These are phyloP conservation scores for Penicillium verhagenii DNA, from an alignment of 495 filamentous ascomycete genomes.

Conservation along the genomic window DNA sequence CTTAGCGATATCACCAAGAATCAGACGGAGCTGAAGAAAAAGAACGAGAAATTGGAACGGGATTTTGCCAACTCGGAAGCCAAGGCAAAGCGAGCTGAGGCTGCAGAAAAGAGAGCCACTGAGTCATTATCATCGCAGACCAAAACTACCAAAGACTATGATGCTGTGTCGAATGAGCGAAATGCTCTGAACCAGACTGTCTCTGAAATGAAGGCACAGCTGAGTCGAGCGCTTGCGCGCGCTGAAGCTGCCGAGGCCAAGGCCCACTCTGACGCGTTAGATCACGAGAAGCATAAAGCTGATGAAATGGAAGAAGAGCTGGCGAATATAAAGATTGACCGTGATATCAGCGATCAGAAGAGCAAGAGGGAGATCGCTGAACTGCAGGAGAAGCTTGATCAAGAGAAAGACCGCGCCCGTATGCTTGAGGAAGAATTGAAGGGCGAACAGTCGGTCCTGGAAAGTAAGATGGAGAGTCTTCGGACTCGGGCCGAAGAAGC, in stretches of 20 bases:
- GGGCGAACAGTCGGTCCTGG: conserved; percentile 74
- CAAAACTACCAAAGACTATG: conserved; percentile 70
- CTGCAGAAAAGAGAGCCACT: conserved; percentile 61
- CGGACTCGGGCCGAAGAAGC: conserved; percentile 86
- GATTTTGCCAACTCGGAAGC: conserved; percentile 58
- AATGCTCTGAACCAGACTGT: conserved; percentile 66
- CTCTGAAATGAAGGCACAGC: conserved; percentile 64
- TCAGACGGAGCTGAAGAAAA: conserved; percentile 46
- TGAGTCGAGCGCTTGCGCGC: conserved; percentile 65
- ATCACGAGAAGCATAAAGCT: conserved; percentile 64
- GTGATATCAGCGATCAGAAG: conserved; percentile 67
- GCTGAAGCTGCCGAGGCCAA: conserved; percentile 67
- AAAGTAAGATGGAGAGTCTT: conserved; percentile 87
- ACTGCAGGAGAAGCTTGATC: conserved; percentile 66
- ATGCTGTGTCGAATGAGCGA: conserved; percentile 61
- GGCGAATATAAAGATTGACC: conserved; percentile 70
- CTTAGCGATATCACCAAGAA: conserved; percentile 53
- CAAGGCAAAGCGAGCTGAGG: conserved; percentile 61
- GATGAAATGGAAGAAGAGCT: conserved; percentile 73
- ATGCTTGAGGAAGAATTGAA: conserved; percentile 76
- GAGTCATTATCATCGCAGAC: conserved; percentile 65
- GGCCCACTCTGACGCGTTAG: conserved; percentile 65
- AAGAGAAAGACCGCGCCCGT: conserved; percentile 70
- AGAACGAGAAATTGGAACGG: conserved; percentile 65
- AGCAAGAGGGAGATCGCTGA: conserved; percentile 66